Percentiles rank a stretch among this genome's conserved stretches.
Conservation (phyloP, 2,329 filamentous ascomycete genomes). For the Mariannaea sp. region DNA sequence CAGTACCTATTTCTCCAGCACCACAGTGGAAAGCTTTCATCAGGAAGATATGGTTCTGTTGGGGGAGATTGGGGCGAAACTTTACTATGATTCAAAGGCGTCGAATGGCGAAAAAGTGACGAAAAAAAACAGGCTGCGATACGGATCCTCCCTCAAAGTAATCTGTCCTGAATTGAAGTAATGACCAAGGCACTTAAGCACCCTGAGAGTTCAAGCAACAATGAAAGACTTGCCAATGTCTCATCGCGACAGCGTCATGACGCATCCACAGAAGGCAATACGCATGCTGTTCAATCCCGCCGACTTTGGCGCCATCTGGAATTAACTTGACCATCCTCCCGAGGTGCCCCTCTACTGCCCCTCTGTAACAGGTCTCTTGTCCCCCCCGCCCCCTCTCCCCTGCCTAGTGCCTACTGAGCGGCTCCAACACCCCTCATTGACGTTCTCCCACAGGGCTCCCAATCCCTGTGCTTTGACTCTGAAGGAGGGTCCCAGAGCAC, state of each 20-base stretch:
- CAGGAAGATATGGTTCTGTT: not conserved
- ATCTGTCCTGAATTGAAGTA: no score
- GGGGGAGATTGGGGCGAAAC: not conserved
- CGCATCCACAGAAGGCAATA: not conserved
- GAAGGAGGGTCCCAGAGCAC: not conserved
- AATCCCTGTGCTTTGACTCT: not conserved
- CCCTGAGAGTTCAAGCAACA: no score
- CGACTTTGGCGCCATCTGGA: not conserved
- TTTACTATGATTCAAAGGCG: no score
- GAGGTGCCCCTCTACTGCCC: no score
- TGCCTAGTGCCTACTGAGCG: constrained; percentile 3
- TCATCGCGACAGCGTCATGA: constrained; percentile 7
- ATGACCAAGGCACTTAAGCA: no score
- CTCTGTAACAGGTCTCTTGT: no score
- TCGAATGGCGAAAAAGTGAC: no score
- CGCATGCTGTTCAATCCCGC: not conserved
- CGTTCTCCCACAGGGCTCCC: not conserved
- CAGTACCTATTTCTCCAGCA: not conserved
- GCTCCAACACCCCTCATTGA: not conserved
- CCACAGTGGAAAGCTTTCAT: not conserved
- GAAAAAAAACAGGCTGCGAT: no score
- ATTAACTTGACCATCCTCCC: no score
- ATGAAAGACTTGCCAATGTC: not conserved
- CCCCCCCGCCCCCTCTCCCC: no score
- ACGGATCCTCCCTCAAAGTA: no score